A percentile compares a stretch with the other conserved stretches of the same genome.
These are phyloP conservation scores for Capronia coronata DNA, from an alignment of 2,329 filamentous ascomycete genomes.

Conservation along the genomic window DNA sequence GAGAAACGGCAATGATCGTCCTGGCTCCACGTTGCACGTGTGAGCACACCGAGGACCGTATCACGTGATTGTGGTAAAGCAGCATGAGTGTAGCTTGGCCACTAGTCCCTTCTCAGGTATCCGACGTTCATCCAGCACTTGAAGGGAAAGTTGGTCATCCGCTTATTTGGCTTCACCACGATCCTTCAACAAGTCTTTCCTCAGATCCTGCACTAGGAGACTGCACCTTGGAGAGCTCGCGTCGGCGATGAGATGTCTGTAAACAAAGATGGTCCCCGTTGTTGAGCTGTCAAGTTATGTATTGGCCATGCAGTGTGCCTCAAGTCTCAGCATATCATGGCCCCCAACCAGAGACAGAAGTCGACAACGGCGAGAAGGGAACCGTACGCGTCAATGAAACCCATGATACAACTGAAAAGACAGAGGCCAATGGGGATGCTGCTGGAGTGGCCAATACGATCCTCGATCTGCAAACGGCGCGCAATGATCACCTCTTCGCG, in stretches of 20 bases:
- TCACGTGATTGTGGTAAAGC: too few relatives aligned
- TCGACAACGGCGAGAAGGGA: conserved; percentile 29
- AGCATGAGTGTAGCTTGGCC: too few relatives aligned
- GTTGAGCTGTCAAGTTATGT: conserved; percentile 34
- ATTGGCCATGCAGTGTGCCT: conserved; percentile 47
- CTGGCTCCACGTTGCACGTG: too few relatives aligned
- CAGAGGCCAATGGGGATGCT: neutral
- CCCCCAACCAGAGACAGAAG: conserved; percentile 33
- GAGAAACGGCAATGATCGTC: too few relatives aligned
- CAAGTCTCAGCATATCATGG: conserved; percentile 45
- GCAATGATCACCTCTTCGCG: conserved; percentile 76
- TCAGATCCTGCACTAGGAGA: too few relatives aligned
- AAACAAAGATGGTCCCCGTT: conserved; percentile 21
- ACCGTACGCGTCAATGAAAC: neutral
- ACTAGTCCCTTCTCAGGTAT: too few relatives aligned
- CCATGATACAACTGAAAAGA: conserved; percentile 8
- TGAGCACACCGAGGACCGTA: too few relatives aligned
- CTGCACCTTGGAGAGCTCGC: too few relatives aligned
- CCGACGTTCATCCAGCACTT: too few relatives aligned
- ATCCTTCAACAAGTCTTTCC: too few relatives aligned
- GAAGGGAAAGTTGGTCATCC: too few relatives aligned
- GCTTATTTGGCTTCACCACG: too few relatives aligned
- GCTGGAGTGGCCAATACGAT: conserved; percentile 39
- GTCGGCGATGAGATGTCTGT: neutral
- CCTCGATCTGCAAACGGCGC: conserved; percentile 67